These are phyloP conservation scores for Boletellus deceptivus DNA, from an alignment of 1,284 basidiomycete genomes.

Conservation along the genomic window DNA sequence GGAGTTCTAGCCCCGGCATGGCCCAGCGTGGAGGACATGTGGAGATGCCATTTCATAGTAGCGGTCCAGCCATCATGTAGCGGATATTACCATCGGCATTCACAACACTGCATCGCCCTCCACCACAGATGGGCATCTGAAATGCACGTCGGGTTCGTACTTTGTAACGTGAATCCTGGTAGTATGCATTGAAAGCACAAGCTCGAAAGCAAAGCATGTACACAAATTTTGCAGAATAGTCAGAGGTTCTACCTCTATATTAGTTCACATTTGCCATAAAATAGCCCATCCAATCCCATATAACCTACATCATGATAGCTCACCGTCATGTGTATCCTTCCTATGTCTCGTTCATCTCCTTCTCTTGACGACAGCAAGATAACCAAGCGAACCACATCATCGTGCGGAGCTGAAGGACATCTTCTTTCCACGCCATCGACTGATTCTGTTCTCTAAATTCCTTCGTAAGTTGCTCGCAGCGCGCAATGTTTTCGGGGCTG, in stretches of 20 bases:
- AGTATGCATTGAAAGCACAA: conserved; percentile 15
- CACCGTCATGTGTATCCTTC: neutral
- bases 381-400: conserved; percentile 95
- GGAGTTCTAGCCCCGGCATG: too few relatives aligned
- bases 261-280: conserved; percentile 25
- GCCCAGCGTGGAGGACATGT: too few relatives aligned
- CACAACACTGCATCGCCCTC: neutral
- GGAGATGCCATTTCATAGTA: too few relatives aligned
- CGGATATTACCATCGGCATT: neutral
- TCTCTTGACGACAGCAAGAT: conserved; percentile 56
- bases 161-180: neutral
- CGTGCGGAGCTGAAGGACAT: conserved; percentile 85
- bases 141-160: neutral
- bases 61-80: too few relatives aligned
- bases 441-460: conserved; percentile 92
- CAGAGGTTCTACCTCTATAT: conserved; percentile 29
- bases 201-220: conserved; percentile 29
- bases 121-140: neutral
- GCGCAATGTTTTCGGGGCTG: conserved; percentile 84
- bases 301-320: conserved; percentile 6
- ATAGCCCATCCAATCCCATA: conserved; percentile 19
- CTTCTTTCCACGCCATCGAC: conserved; percentile 88
- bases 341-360: conserved; percentile 38
- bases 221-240: conserved; percentile 23
- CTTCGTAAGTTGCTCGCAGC: conserved; percentile 80